Percentiles rank a stretch among this genome's conserved stretches.
phyloP scores from a whole-genome alignment of 768 basidiomycete genomes.

The Phaeolepiota aurea region DNA sequence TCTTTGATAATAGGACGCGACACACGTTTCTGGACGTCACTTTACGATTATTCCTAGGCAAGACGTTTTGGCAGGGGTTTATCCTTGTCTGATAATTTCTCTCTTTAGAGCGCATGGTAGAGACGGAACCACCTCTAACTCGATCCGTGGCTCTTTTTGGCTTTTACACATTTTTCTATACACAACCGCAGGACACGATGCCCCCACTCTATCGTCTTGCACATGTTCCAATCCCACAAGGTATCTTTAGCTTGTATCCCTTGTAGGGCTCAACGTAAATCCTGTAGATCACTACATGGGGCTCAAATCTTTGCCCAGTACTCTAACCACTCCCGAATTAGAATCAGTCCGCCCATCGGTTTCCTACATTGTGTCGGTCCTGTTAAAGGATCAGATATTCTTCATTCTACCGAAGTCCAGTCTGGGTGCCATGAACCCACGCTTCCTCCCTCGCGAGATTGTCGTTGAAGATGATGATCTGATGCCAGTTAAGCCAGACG shows the following conservation, averaged over 20 bases:
- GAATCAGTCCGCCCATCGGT: conserved; percentile 41
- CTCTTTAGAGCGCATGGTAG: conserved; percentile 42
- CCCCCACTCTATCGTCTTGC: conserved; percentile 40
- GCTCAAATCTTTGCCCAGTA: conserved; percentile 39
- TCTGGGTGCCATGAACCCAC: conserved; percentile 46
- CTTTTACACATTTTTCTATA: conserved; percentile 59
- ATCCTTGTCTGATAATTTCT: not conserved
- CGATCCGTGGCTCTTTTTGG: conserved; percentile 59
- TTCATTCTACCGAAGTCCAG: conserved; percentile 50
- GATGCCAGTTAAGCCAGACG: conserved; percentile 9
- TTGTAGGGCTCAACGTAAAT: conserved; percentile 3
- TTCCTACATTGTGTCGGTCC: conserved; percentile 36
- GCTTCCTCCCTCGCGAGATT: conserved; percentile 63
- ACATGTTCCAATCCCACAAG: conserved; percentile 56
- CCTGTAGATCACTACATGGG: conserved; percentile 46
- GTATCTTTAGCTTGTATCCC: conserved; percentile 23
- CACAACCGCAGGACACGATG: conserved; percentile 51
- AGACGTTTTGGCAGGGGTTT: conserved; percentile 9
- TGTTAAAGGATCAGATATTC: conserved; percentile 45
- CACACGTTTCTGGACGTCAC: conserved; percentile 53
- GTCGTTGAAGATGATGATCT: conserved; percentile 33
- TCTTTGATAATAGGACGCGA: conserved; percentile 60
- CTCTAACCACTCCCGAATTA: conserved; percentile 30
- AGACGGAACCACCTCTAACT: conserved; percentile 42
- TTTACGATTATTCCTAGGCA: conserved; percentile 62